Conservation (phyloP, 2,329 filamentous ascomycete species). For the Neofusicoccum sp. region DNA sequence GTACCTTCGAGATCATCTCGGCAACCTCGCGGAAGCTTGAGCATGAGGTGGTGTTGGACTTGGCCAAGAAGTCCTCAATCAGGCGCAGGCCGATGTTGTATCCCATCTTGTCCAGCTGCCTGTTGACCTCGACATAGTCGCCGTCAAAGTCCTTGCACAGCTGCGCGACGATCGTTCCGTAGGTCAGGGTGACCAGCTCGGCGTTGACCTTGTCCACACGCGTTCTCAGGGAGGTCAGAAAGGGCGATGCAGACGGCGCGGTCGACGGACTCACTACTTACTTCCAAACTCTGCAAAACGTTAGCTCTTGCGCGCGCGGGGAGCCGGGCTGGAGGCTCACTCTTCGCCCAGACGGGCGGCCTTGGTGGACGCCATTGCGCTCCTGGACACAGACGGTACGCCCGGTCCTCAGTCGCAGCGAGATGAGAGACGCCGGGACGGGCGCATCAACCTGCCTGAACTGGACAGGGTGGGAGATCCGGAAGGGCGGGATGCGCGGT, state of each 20-base stretch:
- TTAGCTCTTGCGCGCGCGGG: constrained; percentile 31
- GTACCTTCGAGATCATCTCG: constrained; percentile 89
- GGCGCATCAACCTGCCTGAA: constrained; percentile 14
- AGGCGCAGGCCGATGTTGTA: constrained; percentile 96
- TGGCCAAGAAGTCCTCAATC: constrained; percentile 97
- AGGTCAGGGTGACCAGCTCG: constrained; percentile 94
- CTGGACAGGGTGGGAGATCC: constrained; percentile 6
- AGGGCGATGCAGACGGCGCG: neutral
- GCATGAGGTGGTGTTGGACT: constrained; percentile 86
- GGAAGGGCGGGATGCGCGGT: neutral
- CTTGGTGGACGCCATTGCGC: constrained; percentile 58
- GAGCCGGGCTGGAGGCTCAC: constrained; percentile 50
- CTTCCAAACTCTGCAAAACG: constrained; percentile 77
- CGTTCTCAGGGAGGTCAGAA: constrained; percentile 57
- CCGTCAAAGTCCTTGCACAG: constrained; percentile 94
- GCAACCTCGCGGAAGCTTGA: constrained; percentile 93
- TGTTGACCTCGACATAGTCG: constrained; percentile 94
- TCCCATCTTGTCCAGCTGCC: constrained; percentile 97
- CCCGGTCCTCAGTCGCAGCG: constrained; percentile 17
- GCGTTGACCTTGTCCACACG: constrained; percentile 97
- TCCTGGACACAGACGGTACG: constrained; percentile 13
- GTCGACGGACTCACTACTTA: constrained; percentile 50
- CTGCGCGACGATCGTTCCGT: constrained; percentile 95
- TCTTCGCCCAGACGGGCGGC: constrained; percentile 71
- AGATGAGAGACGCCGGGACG: neutral